Base-by-base conservation (phyloP, 495 filamentous ascomycete species). In the Penicillium waksmanii region DNA sequence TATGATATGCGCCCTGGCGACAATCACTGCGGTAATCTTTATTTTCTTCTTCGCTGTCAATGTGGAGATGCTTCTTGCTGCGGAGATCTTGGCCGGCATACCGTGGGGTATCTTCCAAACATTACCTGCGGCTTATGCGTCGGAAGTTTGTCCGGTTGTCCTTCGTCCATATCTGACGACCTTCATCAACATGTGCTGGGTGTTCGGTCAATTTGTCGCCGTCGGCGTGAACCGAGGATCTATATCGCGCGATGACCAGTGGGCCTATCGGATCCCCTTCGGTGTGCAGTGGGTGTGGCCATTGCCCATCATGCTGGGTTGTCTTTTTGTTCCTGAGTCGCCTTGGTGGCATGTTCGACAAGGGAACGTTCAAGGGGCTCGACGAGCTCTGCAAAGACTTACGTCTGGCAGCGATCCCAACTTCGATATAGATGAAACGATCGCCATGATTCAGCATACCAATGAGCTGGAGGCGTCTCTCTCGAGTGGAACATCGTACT, bases 31-130 rank as follows among this genome's bases (percentile, higher is more conserved):
- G 15, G 85, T 89, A 67, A 87, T 84, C n/a, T 78, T 84, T 34
- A 78, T 92, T 61, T 84, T 87, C 66, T 89, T 90, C 75, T 89
- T 86, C 25, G 87, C 87, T 1, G 77, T 82, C 40, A 83, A 77
- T 62, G 76, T 90, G 1, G 72, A 83, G 23, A 80, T 82, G 35
- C 78, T 91, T 10, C 77, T 89, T 36, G 81, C 85, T 18, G 88
- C 82, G 2, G 87, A 90, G 69, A 87, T 91, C 53, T 75, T 92
- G 2, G 85, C 83, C 54, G 88, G 89, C 59, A 85, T 91, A 55
- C 84, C 86, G 35, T 91, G 88, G 88, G 89, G 89, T 56, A 82
- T 90, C 25, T 90, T 90, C 70, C 87, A 89, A 66, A 90, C 87
- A 1, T 69, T 87, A 5, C 86, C 86, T 19, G 84, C 86, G 60